These are phyloP conservation scores for Yarrowia porcina DNA, from an alignment of 805 yeast species.

Conservation along the genomic window DNA sequence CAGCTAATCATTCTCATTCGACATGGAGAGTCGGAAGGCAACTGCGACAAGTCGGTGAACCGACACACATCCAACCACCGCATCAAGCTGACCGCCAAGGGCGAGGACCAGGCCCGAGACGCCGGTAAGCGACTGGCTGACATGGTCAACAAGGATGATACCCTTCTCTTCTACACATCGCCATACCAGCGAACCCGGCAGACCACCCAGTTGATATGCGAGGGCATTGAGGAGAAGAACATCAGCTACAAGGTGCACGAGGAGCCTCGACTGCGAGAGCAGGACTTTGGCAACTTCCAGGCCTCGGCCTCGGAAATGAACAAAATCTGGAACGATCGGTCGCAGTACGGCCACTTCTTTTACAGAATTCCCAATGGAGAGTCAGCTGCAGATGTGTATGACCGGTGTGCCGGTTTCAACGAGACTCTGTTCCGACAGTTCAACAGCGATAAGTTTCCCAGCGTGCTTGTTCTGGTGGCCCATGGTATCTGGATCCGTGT, in stretches of 20 bases:
- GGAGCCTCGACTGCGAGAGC: constrained; percentile 91
- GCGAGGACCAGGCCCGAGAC: constrained; percentile 48
- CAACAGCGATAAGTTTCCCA: constrained; percentile 63
- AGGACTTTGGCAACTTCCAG: constrained; percentile 93
- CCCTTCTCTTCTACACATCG: constrained; percentile 76
- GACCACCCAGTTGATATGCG: constrained; percentile 69
- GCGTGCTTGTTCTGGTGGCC: constrained; percentile 76
- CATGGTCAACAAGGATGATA: constrained; percentile 48
- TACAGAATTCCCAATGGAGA: constrained; percentile 92
- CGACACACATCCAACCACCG: constrained; percentile 74
- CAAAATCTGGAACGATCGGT: constrained; percentile 76
- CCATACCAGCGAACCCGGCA: constrained; percentile 84
- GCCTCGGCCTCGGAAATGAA: constrained; percentile 69
- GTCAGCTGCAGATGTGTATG: constrained; percentile 94
- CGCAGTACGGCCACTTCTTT: constrained; percentile 83
- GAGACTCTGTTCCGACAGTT: constrained; percentile 84
- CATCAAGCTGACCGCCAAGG: constrained; percentile 67
- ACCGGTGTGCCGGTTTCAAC: constrained; percentile 84
- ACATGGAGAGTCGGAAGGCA: constrained; percentile 93
- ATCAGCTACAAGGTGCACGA: constrained; percentile 62
- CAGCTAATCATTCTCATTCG: constrained; percentile 74
- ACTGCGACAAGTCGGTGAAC: constrained; percentile 79
- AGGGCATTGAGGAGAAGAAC: constrained; percentile 44
- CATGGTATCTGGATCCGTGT: constrained; percentile 96
- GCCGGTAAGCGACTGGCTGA: constrained; percentile 40